These are phyloP conservation scores for Mimosa bimucronata DNA, from an alignment of 306 rosid species.

Conservation along the genomic window DNA sequence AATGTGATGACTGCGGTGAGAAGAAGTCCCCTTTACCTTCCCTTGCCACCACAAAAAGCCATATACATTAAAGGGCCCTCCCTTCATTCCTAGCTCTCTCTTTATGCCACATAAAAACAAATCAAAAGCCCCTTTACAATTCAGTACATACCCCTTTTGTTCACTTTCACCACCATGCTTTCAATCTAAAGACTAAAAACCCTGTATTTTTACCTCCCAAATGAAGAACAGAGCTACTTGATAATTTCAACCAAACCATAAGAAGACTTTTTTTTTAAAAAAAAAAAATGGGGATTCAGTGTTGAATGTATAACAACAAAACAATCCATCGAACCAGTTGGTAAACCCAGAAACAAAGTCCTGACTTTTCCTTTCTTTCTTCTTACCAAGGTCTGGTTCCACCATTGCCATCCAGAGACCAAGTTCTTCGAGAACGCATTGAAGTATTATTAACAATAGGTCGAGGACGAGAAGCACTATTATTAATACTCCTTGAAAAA, in stretches of 20 bases:
- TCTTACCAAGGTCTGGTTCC: conserved; percentile 58
- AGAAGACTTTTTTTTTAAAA: no score
- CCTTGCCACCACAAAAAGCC: not conserved
- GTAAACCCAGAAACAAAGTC: conserved; percentile 26
- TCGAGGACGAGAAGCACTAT: conserved; percentile 35
- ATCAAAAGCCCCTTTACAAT: not conserved
- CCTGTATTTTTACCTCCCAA: not conserved
- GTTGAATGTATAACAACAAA: not conserved
- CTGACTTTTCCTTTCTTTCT: not conserved
- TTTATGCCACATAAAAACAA: not conserved
- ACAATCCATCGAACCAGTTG: not conserved
- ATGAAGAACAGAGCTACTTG: not conserved
- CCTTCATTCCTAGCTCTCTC: not conserved
- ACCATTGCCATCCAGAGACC: conserved; percentile 76
- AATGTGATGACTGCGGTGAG: not conserved
- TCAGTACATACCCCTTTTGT: conserved; percentile 5
- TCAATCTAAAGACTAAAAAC: not conserved
- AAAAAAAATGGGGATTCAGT: not conserved
- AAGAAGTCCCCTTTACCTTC: not conserved
- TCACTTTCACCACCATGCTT: conserved; percentile 25
- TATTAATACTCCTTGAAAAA: conserved; percentile 12
- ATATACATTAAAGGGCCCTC: not conserved
- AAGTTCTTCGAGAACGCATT: conserved; percentile 58
- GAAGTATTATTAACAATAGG: conserved; percentile 12
- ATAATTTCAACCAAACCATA: not conserved